Evolutionary conservation across 345 rosid genomes (phyloP), one percentile per base, ranked within the genome.

Genomic region (Lepidium didymum): DNA sequence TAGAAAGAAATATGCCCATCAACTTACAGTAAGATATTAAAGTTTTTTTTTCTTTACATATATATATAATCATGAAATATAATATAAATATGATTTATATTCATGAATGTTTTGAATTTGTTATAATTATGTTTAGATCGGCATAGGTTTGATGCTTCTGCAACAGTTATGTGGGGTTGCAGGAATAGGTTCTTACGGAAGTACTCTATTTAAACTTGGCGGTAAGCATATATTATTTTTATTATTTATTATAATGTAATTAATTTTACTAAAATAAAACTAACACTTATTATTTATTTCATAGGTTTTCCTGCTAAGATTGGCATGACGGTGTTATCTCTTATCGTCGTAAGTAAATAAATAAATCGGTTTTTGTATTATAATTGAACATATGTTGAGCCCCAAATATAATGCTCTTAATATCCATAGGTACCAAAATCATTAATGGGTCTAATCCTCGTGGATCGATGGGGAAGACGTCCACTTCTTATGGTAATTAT

Each of bases 21-120:
- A 83, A 57, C 86, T 86, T 60, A 78, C 73, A 2, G 95, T 90
- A 42, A 83, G 90, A 46, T 37, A 35, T 29, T 29, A 10, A 29
- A 10, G 2, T 2, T 0, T 64, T 18, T 19, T 2, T 19, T 29
- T 3, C 13, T 23, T 56, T 11, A n/a, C n/a, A n/a, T n/a, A n/a
- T n/a, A n/a, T n/a, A n/a, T n/a, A n/a, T n/a, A 31, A 37, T 46
- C 29, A 31, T 16, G 13, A 50, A 13, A 6, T 40, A 46, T 38
- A 35, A 13, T 10, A 1, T 8, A 49, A 46, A n/a, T 63, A 7
- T 8, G 16, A 56, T 56, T n/a, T 34, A 9, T 6, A 69, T 60
- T 60, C 0, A 4, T n/a, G 4, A 8, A 1, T 36, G 38, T 5
- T 44, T 33, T 41, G 61, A 18, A 14, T 51, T 38, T 21, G 13